These are phyloP conservation scores for Chlamydomonas applanata DNA, from an alignment of 139 green algal genomes.

Conservation along the genomic window DNA sequence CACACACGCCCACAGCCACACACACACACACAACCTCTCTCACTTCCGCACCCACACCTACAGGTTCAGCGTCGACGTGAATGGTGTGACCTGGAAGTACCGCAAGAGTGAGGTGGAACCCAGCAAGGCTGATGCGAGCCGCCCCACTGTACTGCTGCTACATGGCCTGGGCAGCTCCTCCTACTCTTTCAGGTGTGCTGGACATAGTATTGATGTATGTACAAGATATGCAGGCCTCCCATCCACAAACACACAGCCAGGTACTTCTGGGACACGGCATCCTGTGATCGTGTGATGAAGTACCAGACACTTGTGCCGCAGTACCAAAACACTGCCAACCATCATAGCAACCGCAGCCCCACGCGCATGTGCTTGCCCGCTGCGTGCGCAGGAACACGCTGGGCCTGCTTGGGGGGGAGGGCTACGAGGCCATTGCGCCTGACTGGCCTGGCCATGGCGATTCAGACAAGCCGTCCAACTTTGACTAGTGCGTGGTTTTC, in stretches of 20 bases:
- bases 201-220: too few relatives aligned
- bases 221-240: too few relatives aligned
- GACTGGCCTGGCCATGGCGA: constrained; percentile 75
- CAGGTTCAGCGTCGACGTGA: constrained; percentile 35
- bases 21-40: background rate
- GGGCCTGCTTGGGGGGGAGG: constrained; percentile 55
- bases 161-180: constrained; percentile 65
- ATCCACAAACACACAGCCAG: background rate
- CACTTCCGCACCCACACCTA: too few relatives aligned
- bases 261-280: background rate
- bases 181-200: constrained; percentile 69
- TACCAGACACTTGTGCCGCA: background rate
- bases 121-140: constrained; percentile 9
- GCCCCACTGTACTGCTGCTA: constrained; percentile 62
- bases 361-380: background rate
- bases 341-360: too few relatives aligned
- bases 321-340: background rate
- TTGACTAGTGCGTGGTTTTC: constrained; percentile 12
- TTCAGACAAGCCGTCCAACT: constrained; percentile 49
- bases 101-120: constrained; percentile 31
- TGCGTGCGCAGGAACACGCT: constrained; percentile 41
- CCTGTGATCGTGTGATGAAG: too few relatives aligned
- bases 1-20: background rate
- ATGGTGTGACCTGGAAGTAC: constrained; percentile 57
- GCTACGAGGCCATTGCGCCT: constrained; percentile 56